A percentile compares a stretch with the other conserved stretches of the same genome.
These are phyloP conservation scores for Fraxinus paxiana DNA, from an alignment of 305 asterid genomes.

Conservation along the genomic window DNA sequence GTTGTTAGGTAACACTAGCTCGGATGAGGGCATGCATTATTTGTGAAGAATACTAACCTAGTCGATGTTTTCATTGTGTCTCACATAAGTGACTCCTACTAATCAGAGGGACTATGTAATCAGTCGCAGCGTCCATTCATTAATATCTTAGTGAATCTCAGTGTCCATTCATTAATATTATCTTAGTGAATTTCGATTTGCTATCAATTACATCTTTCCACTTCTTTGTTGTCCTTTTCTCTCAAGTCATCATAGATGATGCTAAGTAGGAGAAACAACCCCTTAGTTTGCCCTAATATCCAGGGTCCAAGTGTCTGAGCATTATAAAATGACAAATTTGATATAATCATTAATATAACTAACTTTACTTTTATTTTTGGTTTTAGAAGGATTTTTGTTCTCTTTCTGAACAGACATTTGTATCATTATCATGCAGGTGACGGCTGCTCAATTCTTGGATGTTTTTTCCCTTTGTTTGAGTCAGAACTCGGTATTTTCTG, in stretches of 20 bases:
- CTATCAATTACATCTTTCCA: not conserved
- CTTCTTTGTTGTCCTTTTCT: constrained; percentile 2
- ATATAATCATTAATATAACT: not conserved
- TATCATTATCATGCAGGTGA: constrained; percentile 48
- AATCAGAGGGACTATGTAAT: not conserved
- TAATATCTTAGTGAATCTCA: not conserved
- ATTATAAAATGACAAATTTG: constrained; percentile 1
- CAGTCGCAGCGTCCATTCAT: not conserved
- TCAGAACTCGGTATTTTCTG: constrained; percentile 77
- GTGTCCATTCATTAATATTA: not conserved
- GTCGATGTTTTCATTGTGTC: not conserved
- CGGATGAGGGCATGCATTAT: not conserved
- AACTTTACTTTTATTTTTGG: not conserved
- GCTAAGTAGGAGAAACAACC: not conserved
- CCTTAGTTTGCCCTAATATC: not conserved
- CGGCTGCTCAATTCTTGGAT: constrained; percentile 80
- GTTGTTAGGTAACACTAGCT: constrained; percentile 21
- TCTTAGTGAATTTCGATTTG: not conserved
- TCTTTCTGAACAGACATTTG: not conserved
- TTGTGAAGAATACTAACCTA: not conserved
- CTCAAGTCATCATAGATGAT: not conserved
- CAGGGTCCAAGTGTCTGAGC: not conserved
- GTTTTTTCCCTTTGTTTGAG: constrained; percentile 77
- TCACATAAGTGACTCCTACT: not conserved
- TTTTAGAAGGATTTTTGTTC: not conserved